These are phyloP conservation scores for Myxozyma neotropica DNA, from an alignment of 805 yeast species.

Conservation along the genomic window DNA sequence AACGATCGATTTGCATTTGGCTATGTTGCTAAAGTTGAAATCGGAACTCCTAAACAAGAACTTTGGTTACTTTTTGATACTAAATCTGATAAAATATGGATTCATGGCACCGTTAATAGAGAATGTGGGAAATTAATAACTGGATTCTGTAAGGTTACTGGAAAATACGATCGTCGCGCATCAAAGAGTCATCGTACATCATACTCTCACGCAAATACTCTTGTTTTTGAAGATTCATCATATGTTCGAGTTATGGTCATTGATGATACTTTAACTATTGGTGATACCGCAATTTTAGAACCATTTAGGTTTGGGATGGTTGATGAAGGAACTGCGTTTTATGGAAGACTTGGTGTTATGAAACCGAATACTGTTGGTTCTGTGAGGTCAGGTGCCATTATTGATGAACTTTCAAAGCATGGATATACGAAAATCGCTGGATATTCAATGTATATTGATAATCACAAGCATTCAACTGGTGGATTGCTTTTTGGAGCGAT, in stretches of 20 bases:
- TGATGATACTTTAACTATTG: slow-evolving; percentile 47
- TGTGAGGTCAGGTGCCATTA: neutral
- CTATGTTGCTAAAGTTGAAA: slow-evolving; percentile 39
- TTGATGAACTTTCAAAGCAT: neutral
- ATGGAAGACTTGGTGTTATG: slow-evolving; percentile 20
- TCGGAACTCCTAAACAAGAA: slow-evolving; percentile 62
- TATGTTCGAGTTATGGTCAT: slow-evolving; percentile 62
- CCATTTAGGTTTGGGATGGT: slow-evolving; percentile 17
- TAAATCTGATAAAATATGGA: slow-evolving; percentile 75
- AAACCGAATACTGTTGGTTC: neutral
- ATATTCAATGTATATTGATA: slow-evolving; percentile 52
- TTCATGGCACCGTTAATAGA: slow-evolving; percentile 36
- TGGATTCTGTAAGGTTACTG: slow-evolving; percentile 18
- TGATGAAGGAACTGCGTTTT: slow-evolving; percentile 14
- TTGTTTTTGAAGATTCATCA: slow-evolving; percentile 50
- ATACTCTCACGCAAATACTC: slow-evolving; percentile 37
- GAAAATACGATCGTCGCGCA: neutral
- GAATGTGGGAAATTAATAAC: slow-evolving; percentile 1
- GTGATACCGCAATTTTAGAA: neutral
- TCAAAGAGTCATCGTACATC: neutral
- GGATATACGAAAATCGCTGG: slow-evolving; percentile 32
- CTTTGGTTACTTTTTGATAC: slow-evolving; percentile 65
- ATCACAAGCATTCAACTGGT: slow-evolving; percentile 41
- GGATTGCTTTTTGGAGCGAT: slow-evolving; percentile 50
- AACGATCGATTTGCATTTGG: slow-evolving; percentile 22